These are phyloP conservation scores for Favolaschia claudopus DNA, from an alignment of 768 basidiomycete species.

Conservation along the genomic window DNA sequence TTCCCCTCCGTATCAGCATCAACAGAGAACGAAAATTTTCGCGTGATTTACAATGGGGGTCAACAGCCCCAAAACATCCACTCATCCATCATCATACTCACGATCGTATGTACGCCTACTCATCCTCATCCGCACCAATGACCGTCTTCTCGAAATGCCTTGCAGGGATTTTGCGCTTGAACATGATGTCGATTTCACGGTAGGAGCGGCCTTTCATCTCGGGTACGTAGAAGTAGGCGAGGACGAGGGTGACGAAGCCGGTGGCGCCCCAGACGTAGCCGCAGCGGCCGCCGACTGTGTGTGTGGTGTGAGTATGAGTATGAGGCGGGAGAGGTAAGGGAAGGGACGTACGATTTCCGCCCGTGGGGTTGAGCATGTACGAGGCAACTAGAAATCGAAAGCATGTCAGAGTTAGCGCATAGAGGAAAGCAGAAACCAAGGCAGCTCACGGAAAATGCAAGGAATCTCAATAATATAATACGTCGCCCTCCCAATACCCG, in stretches of 20 bases:
- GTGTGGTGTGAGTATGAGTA: not conserved
- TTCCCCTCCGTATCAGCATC: too few relatives aligned
- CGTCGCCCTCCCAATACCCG: slow-evolving; percentile 23
- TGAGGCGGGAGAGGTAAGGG: not conserved
- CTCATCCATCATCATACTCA: slow-evolving; percentile 18
- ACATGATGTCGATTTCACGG: slow-evolving; percentile 28
- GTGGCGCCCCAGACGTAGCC: slow-evolving; percentile 28
- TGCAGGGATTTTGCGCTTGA: slow-evolving; percentile 20
- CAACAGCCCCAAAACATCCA: too few relatives aligned
- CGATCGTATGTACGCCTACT: slow-evolving; percentile 11
- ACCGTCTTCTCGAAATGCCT: slow-evolving; percentile 18
- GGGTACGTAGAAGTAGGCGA: slow-evolving; percentile 21
- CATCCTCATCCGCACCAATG: slow-evolving; percentile 18
- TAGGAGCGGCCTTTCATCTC: slow-evolving; percentile 29
- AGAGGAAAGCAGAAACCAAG: not conserved
- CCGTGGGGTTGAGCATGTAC: slow-evolving; percentile 27
- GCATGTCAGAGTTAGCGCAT: not conserved
- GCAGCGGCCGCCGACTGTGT: slow-evolving; percentile 23
- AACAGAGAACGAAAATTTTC: too few relatives aligned
- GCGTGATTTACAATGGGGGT: too few relatives aligned
- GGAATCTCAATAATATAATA: slow-evolving; percentile 29
- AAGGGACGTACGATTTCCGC: slow-evolving; percentile 19
- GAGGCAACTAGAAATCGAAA: slow-evolving; percentile 12
- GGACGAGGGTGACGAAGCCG: not conserved
- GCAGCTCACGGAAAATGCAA: slow-evolving; percentile 25